Evolutionary conservation across 2,329 filamentous ascomycete species (phyloP).

Genomic region (Ceratocystis ficicola): DNA sequence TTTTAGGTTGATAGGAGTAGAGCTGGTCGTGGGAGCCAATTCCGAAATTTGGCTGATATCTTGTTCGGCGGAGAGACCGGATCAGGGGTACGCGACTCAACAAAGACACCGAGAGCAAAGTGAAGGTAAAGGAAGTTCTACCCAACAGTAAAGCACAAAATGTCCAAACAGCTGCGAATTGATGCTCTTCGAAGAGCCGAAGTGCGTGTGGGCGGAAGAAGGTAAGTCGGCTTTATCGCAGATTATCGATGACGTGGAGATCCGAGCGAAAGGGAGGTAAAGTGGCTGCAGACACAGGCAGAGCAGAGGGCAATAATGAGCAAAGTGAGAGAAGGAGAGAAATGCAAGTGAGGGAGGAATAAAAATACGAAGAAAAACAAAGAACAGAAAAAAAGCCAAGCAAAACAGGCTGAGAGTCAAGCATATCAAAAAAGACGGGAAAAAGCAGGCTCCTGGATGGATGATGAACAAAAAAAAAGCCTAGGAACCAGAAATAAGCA

Average conservation of each 20-base stretch:
- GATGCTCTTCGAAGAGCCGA: not conserved
- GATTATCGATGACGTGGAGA: conserved; percentile 18
- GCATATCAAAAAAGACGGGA: not conserved
- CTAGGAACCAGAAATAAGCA: not conserved
- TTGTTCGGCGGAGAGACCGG: not conserved
- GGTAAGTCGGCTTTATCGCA: not conserved
- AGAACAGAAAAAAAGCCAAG: conserved; percentile 13
- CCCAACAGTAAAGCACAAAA: too few species aligned
- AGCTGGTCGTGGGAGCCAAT: not conserved
- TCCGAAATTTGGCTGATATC: not conserved
- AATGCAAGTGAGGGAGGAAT: conserved; percentile 22
- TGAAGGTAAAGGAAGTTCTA: not conserved
- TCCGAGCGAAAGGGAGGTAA: not conserved
- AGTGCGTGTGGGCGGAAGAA: not conserved
- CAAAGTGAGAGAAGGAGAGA: conserved; percentile 23
- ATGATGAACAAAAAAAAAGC: not conserved
- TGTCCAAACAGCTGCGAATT: not conserved
- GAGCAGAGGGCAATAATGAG: conserved; percentile 15
- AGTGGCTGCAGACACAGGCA: not conserved
- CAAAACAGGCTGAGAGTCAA: conserved; percentile 17
- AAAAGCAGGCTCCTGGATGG: conserved; percentile 12
- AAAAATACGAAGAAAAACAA: conserved; percentile 21
- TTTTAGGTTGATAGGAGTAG: not conserved
- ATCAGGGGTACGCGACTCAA: not conserved
- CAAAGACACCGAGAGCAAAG: not conserved